Conservation (phyloP, 331 rosid genomes). For the Acacia pycnantha region DNA sequence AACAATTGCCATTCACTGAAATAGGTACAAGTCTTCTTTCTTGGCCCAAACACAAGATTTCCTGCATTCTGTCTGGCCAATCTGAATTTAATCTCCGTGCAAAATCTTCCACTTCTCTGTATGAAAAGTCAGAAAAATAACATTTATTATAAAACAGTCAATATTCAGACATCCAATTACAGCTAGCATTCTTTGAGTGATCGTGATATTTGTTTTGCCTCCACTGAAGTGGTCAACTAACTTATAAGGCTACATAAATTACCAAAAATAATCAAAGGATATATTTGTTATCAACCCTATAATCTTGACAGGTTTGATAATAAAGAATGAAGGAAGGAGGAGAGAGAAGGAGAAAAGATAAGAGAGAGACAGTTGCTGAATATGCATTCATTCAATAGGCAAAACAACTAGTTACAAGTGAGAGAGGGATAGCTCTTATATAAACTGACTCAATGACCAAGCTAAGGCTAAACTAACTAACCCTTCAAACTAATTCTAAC, state of each 20-base stretch:
- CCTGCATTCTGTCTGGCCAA: slow-evolving; percentile 90
- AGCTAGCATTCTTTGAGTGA: background rate
- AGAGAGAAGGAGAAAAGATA: no score
- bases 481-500: no score
- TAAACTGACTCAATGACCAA: no score
- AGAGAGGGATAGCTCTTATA: no score
- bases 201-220: background rate
- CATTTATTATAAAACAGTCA: background rate
- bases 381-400: no score
- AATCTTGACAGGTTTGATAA: no score
- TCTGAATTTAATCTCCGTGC: slow-evolving; percentile 82
- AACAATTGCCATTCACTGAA: slow-evolving; percentile 58
- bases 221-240: background rate
- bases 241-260: background rate
- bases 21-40: slow-evolving; percentile 64
- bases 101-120: slow-evolving; percentile 93
- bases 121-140: slow-evolving; percentile 11
- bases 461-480: no score
- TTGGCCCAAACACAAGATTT: slow-evolving; percentile 71
- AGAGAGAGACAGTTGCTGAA: no score
- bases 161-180: background rate
- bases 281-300: no score
- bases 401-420: no score
- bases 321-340: no score
- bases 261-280: background rate